These are phyloP conservation scores for Aspergillus sp. DNA, from an alignment of 2,329 filamentous ascomycete species.

Conservation along the genomic window DNA sequence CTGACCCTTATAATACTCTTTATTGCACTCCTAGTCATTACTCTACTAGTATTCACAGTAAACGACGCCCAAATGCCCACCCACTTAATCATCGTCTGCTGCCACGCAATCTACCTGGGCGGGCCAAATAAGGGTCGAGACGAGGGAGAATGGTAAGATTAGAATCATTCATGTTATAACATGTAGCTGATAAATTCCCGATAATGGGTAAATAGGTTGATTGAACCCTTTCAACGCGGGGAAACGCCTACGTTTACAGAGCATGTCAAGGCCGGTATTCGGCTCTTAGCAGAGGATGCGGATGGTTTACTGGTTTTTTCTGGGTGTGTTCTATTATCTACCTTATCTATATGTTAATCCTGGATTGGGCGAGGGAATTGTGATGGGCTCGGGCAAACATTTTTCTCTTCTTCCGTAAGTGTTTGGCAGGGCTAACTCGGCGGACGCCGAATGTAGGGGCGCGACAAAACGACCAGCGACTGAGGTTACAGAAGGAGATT, in stretches of 20 bases:
- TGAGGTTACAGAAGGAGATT: constrained; percentile 59
- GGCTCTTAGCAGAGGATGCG: constrained; percentile 49
- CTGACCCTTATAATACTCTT: too few species aligned
- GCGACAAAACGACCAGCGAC: constrained; percentile 60
- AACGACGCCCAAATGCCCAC: constrained; percentile 16
- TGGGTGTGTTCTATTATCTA: constrained; percentile 54
- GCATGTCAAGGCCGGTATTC: constrained; percentile 68
- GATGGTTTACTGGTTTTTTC: constrained; percentile 66
- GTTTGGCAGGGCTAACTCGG: not conserved
- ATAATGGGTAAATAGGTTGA: constrained; percentile 51
- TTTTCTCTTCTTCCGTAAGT: not conserved
- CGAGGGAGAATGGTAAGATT: constrained; percentile 59
- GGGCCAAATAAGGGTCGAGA: constrained; percentile 53
- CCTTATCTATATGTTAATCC: not conserved
- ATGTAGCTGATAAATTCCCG: not conserved
- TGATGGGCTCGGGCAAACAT: not conserved
- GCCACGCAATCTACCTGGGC: constrained; percentile 75
- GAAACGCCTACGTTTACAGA: constrained; percentile 78
- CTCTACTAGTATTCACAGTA: too few species aligned
- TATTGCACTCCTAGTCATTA: too few species aligned
- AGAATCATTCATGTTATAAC: not conserved
- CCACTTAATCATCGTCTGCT: constrained; percentile 76
- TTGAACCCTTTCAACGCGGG: constrained; percentile 73
- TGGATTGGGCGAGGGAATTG: not conserved
- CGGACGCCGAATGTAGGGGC: constrained; percentile 47